A percentile compares a stretch with the other conserved stretches of the same genome.
Evolutionary conservation across 306 rosid genomes (phyloP).

Genomic region (Cicer judaicum): DNA sequence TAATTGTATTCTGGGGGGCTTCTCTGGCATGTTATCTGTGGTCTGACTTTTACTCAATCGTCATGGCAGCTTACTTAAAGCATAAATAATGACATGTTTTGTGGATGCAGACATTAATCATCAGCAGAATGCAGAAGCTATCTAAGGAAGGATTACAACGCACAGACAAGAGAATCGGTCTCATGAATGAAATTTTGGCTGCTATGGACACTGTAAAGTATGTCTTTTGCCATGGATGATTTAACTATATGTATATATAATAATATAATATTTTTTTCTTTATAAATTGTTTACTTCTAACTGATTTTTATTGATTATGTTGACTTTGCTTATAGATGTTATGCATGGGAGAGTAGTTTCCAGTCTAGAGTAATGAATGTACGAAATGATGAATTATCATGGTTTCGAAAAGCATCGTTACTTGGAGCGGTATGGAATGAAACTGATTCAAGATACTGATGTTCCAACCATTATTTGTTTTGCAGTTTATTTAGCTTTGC

Average conservation of each 20-base stretch:
- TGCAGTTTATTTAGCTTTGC: conserved; percentile 28
- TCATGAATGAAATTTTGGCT: conserved; percentile 96
- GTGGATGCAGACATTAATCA: conserved; percentile 75
- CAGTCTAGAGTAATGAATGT: conserved; percentile 71
- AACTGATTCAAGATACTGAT: conserved; percentile 31
- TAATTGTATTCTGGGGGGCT: background rate
- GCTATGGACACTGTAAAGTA: conserved; percentile 99
- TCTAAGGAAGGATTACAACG: conserved; percentile 90
- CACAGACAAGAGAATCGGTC: conserved; percentile 96
- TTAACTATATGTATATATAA: conserved; percentile 2
- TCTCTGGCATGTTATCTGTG: conserved; percentile 25
- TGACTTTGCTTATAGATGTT: conserved; percentile 70
- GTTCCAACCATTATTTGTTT: conserved; percentile 28
- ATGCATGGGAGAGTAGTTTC: conserved; percentile 99
- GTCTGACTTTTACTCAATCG: conserved; percentile 21
- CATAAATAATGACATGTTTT: conserved; percentile 37
- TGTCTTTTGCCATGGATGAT: conserved; percentile 42
- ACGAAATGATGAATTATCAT: conserved; percentile 79
- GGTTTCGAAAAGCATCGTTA: conserved; percentile 83
- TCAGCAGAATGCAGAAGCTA: conserved; percentile 83
- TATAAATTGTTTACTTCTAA: conserved; percentile 32
- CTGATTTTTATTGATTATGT: conserved; percentile 40
- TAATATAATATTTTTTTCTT: background rate
- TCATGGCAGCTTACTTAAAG: conserved; percentile 31
- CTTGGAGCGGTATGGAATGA: conserved; percentile 80